Base-by-base conservation (phyloP, 371 early-diverging fungal species). In the Rhizomucor miehei region DNA sequence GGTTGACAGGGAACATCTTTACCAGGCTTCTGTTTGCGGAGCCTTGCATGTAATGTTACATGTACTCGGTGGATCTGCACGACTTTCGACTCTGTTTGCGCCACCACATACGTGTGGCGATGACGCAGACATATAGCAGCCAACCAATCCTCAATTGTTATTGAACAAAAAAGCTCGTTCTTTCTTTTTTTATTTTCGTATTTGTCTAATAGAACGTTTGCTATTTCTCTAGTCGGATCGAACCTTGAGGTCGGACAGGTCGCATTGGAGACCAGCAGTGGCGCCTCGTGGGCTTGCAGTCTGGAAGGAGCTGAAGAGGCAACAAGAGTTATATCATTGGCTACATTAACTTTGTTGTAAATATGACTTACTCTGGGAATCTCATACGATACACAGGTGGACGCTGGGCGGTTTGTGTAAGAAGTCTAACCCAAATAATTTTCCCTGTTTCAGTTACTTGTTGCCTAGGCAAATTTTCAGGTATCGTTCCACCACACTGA, bases 361-460 rank as follows among this genome's bases (percentile, higher is more conserved):
- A 41, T 12, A 41, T n/a, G n/a, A 11, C 41, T 41, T 41, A 41
- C 76, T 75, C 76, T 8, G 76, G 67, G 51, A 71, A 66, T 65
- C 76, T 63, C 67, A 69, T 61, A 48, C 76, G 76, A 35, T 71
- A 52, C 37, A 75, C 64, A 4, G 69, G 76, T 35, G 72, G 55
- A 48, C 72, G 72, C 46, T 75, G 63, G 41, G 72, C 71, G 9
- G 69, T 70, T 54, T 72, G 72, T 29, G 47, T 51, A 40, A 75
- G 44, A 20, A 75, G 54, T 60, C 72, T 75, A 57, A 16, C 39
- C 44, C 11, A 29, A n/a, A 37, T 10, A 38, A 16, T 16, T 41
- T 12, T 12, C 41, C 14, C 14, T 12, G 19, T 19, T n/a, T 19
- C 14, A 16, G 41, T 16, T 16, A 14, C 41, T 16, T 41, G 41